phyloP scores from a whole-genome alignment of 1,139 yeast genomes.

The Yamadazyma aaseri region DNA sequence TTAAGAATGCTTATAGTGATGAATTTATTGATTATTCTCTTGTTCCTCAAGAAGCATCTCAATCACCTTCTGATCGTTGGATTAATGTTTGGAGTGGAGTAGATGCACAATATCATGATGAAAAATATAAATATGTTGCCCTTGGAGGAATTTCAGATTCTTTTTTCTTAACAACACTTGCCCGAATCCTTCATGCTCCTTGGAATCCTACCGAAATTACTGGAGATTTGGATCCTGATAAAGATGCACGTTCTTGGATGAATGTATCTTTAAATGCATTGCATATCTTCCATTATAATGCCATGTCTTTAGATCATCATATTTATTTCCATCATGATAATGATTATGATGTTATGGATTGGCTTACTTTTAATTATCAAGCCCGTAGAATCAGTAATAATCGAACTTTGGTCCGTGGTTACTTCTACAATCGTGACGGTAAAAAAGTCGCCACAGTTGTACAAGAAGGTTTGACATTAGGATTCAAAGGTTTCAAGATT shows the following conservation, averaged over 20 bases:
- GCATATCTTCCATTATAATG: conserved; percentile 46
- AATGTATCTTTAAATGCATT: conserved; percentile 35
- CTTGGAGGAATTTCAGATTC: conserved; percentile 42
- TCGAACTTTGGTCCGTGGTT: conserved; percentile 41
- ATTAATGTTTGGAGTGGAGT: conserved; percentile 41
- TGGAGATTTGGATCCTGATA: conserved; percentile 31
- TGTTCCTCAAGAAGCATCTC: conserved; percentile 35
- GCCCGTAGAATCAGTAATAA: conserved; percentile 35
- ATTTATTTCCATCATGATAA: conserved; percentile 38
- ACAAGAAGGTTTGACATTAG: conserved; percentile 44
- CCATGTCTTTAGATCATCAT: conserved; percentile 50
- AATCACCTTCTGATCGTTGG: conserved; percentile 40
- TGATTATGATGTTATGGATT: conserved; percentile 38
- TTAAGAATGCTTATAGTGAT: conserved; percentile 39
- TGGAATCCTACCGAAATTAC: conserved; percentile 43
- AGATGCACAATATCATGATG: conserved; percentile 26
- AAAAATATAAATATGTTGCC: conserved; percentile 35
- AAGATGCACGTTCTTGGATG: conserved; percentile 35
- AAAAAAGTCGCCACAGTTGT: conserved; percentile 39
- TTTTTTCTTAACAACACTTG: conserved; percentile 43
- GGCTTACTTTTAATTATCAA: conserved; percentile 42
- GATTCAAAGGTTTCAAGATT: conserved; percentile 18
- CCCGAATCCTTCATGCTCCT: conserved; percentile 42
- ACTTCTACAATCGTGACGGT: conserved; percentile 32
- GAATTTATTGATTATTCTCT: conserved; percentile 34